phyloP scores from a whole-genome alignment of 805 yeast genomes.

The Metahyphopichia silvanorum region DNA sequence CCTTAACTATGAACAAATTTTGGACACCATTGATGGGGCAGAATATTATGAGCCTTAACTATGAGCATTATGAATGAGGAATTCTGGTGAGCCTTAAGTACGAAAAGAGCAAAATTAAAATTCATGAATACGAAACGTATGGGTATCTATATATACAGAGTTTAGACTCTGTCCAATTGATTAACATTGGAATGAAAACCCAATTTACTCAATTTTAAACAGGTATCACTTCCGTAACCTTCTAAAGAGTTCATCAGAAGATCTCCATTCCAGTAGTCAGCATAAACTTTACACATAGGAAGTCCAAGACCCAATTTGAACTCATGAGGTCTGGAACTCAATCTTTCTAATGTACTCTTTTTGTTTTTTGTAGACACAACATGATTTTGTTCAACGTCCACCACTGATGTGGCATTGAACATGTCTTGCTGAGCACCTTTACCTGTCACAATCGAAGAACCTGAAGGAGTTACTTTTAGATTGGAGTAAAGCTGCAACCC shows the following conservation, averaged over 20 bases:
- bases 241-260: conserved; percentile 77
- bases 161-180: conserved; percentile 69
- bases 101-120: too few species aligned
- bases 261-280: conserved; percentile 96
- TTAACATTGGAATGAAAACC: conserved; percentile 63
- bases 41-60: too few species aligned
- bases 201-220: conserved; percentile 71
- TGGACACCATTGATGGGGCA: too few species aligned
- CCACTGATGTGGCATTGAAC: conserved; percentile 40
- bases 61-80: too few species aligned
- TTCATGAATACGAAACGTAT: too few species aligned
- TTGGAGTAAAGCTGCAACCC: conserved; percentile 50
- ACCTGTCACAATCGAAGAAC: conserved; percentile 31
- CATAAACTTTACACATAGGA: conserved; percentile 89
- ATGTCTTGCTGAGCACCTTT: conserved; percentile 10
- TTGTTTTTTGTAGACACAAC: conserved; percentile 26
- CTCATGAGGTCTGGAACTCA: conserved; percentile 71
- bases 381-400: conserved; percentile 25
- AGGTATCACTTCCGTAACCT: conserved; percentile 91
- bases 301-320: conserved; percentile 81
- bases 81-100: too few species aligned
- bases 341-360: conserved; percentile 55
- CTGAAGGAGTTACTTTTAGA: conserved; percentile 37
- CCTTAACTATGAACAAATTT: too few species aligned
- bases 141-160: too few species aligned